Evolutionary conservation across 2,329 filamentous ascomycete species (phyloP).

Genomic region (Cordyceps militaris): DNA sequence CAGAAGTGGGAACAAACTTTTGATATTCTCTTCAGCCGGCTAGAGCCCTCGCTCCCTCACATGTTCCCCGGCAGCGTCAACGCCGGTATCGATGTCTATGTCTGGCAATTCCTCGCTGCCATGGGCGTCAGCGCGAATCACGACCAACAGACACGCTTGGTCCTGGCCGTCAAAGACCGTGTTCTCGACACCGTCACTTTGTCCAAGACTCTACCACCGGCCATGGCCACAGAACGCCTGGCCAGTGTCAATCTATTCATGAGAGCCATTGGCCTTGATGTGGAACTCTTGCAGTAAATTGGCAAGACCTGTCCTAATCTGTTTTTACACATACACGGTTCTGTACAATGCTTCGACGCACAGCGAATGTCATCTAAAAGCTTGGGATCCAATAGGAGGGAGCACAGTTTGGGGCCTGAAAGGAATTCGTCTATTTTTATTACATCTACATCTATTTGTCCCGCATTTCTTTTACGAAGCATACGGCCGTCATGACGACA

Average conservation of each 20-base stretch:
- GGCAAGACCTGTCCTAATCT: background rate
- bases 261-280: conserved; percentile 96
- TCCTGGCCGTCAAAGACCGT: conserved; percentile 93
- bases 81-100: conserved; percentile 86
- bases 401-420: background rate
- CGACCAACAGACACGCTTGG: conserved; percentile 89
- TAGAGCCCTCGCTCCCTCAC: conserved; percentile 75
- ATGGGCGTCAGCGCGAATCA: conserved; percentile 90
- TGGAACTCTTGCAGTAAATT: conserved; percentile 56
- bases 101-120: conserved; percentile 95
- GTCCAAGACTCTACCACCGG: conserved; percentile 79
- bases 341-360: background rate
- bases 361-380: conserved; percentile 3
- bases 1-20: conserved; percentile 79
- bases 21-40: conserved; percentile 75
- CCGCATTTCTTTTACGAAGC: background rate
- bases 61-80: conserved; percentile 92
- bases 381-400: background rate
- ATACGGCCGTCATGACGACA: conserved; percentile 10
- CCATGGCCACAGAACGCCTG: conserved; percentile 76
- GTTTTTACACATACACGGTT: background rate
- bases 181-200: conserved; percentile 92
- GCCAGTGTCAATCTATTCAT: conserved; percentile 97
- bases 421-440: background rate
- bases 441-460: background rate